Evolutionary conservation across 176 grass and related monocot species (phyloP), one percentile per base, ranked within the genome.

Genomic region (Paspalum notatum): DNA sequence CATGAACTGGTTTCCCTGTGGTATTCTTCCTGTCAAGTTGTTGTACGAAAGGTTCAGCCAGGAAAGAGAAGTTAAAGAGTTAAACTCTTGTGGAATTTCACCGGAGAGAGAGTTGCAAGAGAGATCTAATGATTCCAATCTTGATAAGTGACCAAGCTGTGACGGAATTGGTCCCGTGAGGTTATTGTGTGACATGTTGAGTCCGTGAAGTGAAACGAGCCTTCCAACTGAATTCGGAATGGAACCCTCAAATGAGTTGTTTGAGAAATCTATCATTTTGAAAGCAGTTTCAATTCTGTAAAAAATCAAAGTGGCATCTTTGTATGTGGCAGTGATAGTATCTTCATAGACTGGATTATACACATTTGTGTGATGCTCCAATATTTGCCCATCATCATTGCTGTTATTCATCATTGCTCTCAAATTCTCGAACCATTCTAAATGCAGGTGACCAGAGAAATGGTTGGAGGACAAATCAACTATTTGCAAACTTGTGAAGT

Each of bases 21-120:
- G 85, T 77, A 91, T 82, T 55, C 21, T 40, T 42, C 85, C 85
- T 0, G 16, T 16, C 26, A 91, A 75, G 64, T 85, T 82, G 42
- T 88, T 91, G 86, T 78, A 79, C 0, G 90, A 88, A 38, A 91
- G 32, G 39, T 88, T 79, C 9, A 91, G 22, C 69, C 5, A 60
- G 17, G 67, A 76, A 42, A 88, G 78, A 58, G 20, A 92, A 58
- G 74, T 89, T 18, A 89, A 38, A 20, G 79, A 76, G 22, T 79
- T 62, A 11, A 92, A 38, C 3, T 80, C 66, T 0, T 17, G 13
- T 0, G 83, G 90, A 10, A 92, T 89, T 17, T 56, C 21, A 0
- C 86, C 90, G 1, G 86, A 80, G 15, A 92, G 74, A 1, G 60
- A 11, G 52, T 89, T 92, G 6, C 6, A 75, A 14, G 90, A 92